Percentiles rank a stretch among this genome's conserved stretches.
Evolutionary conservation across 306 rosid species (phyloP).

Genomic region (Quercus ilex): DNA sequence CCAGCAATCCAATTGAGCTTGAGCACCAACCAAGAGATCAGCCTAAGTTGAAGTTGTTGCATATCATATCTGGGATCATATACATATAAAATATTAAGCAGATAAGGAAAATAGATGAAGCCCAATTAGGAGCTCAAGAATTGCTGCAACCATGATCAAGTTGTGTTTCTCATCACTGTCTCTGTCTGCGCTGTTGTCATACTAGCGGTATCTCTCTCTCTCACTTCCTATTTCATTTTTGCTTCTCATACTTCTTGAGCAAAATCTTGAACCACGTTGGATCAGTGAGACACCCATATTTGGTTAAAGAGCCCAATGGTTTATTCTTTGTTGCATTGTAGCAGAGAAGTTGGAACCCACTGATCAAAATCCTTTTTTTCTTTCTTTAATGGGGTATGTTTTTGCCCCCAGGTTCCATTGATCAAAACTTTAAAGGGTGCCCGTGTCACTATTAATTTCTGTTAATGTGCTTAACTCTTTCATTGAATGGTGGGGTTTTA

Average conservation of each 20-base stretch:
- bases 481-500: not conserved
- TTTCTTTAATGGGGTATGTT: not conserved
- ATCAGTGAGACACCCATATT: conserved; percentile 14
- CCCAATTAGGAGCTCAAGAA: conserved; percentile 62
- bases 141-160: conserved; percentile 71
- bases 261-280: not conserved
- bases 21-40: not conserved
- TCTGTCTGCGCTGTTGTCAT: conserved; percentile 55
- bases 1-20: not conserved
- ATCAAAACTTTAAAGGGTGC: not conserved
- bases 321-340: not conserved
- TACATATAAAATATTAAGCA: too few relatives aligned
- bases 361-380: not conserved
- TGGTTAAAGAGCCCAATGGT: not conserved
- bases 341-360: not conserved
- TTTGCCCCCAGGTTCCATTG: not conserved
- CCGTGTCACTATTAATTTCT: not conserved
- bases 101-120: conserved; percentile 25
- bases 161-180: conserved; percentile 48
- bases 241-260: not conserved
- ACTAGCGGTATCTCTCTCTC: conserved; percentile 41
- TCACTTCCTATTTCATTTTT: not conserved
- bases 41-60: not conserved
- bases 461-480: not conserved
- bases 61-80: not conserved